Evolutionary conservation across 2,329 filamentous ascomycete genomes (phyloP).

Genomic region (Sclerotinia glacialis): DNA sequence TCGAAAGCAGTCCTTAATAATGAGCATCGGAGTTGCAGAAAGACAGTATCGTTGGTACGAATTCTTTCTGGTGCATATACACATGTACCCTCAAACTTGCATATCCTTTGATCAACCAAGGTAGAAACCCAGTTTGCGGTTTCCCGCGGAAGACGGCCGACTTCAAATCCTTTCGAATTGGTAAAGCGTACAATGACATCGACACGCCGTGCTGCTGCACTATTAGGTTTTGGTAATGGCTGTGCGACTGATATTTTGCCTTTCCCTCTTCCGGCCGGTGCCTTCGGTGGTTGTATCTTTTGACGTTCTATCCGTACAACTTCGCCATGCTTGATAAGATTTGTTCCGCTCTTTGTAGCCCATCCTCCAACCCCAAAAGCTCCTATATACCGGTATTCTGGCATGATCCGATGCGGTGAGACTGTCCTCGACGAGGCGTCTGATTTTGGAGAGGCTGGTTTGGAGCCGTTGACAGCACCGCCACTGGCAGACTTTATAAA

Average conservation of each 20-base stretch:
- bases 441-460: neutral
- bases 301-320: constrained; percentile 82
- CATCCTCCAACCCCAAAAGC: constrained; percentile 90
- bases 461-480: neutral
- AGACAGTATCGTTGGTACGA: constrained; percentile 90
- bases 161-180: constrained; percentile 71
- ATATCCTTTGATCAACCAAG: constrained; percentile 85
- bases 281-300: constrained; percentile 62
- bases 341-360: constrained; percentile 79
- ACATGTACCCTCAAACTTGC: constrained; percentile 80
- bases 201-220: constrained; percentile 58
- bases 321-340: constrained; percentile 77
- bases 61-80: constrained; percentile 85
- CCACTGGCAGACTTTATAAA: constrained; percentile 28
- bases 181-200: constrained; percentile 94
- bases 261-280: constrained; percentile 46
- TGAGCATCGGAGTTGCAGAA: constrained; percentile 78
- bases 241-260: constrained; percentile 39
- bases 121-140: constrained; percentile 89
- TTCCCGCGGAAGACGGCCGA: constrained; percentile 84
- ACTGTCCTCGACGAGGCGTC: constrained; percentile 35
- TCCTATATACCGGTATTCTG: constrained; percentile 72
- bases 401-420: constrained; percentile 44
- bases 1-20: constrained; percentile 74
- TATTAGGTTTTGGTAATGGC: constrained; percentile 36